Conservation (phyloP, 805 yeast genomes). For the Nakazawaea ernobii region DNA sequence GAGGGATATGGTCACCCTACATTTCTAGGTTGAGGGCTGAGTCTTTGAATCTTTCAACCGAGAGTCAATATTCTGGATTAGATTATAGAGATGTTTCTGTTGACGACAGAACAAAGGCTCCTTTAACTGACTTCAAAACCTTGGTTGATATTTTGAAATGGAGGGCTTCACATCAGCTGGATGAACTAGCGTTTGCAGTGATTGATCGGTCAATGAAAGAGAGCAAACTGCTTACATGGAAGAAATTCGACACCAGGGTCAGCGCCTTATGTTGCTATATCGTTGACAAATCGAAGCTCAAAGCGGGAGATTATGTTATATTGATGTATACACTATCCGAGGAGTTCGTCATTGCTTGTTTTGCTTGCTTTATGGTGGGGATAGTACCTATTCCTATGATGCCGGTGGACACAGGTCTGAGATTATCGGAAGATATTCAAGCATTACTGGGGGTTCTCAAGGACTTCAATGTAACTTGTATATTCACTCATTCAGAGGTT, state of each 20-base stretch:
- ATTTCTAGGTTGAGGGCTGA: conserved; percentile 60
- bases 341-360: conserved; percentile 75
- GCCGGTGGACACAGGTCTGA: conserved; percentile 61
- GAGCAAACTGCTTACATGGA: conserved; percentile 65
- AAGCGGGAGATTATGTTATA: conserved; percentile 67
- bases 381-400: conserved; percentile 70
- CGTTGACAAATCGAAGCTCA: conserved; percentile 56
- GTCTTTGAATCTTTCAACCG: conserved; percentile 50
- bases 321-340: conserved; percentile 84
- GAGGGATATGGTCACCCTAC: conserved; percentile 82
- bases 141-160: conserved; percentile 73
- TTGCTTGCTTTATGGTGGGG: conserved; percentile 84
- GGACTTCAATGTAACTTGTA: conserved; percentile 64
- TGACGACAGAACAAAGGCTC: conserved; percentile 74
- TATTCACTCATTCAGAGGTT: conserved; percentile 74
- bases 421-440: conserved; percentile 69
- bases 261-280: conserved; percentile 72
- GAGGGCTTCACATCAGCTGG: conserved; percentile 69
- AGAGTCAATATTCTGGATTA: conserved; percentile 74
- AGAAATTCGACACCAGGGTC: conserved; percentile 68
- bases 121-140: conserved; percentile 64
- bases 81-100: conserved; percentile 70
- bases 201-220: conserved; percentile 37
- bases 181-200: conserved; percentile 66
- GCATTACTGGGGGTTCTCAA: conserved; percentile 60